Conservation (phyloP, 139 green algal species). For the Chlamydomonas sp. region DNA sequence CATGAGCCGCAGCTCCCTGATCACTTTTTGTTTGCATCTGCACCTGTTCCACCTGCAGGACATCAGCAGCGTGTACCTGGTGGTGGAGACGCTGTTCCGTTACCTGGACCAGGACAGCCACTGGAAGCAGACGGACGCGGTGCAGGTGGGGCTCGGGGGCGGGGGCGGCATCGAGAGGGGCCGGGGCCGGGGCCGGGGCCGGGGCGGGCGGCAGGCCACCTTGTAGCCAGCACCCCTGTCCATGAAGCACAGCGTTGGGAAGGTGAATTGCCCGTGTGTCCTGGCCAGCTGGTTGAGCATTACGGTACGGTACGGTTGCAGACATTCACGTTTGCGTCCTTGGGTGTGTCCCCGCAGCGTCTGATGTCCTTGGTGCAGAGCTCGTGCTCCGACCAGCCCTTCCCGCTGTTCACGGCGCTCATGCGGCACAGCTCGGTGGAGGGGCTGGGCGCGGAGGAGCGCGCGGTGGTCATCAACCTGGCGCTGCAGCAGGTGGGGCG, state of each 20-base stretch:
- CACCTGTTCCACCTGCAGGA: background rate
- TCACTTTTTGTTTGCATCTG: background rate
- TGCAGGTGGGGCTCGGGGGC: conserved; percentile 1
- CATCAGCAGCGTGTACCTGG: conserved; percentile 38
- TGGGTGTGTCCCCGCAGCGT: background rate
- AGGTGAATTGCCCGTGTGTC: too few species aligned
- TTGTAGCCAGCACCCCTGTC: too few species aligned
- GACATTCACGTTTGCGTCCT: background rate
- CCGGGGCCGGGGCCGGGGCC: too few species aligned
- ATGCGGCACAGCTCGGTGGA: conserved; percentile 39
- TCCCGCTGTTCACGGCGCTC: conserved; percentile 41
- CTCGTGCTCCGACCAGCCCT: conserved; percentile 35
- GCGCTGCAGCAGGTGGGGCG: conserved; percentile 36
- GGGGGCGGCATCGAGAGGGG: too few species aligned
- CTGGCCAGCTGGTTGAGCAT: too few species aligned
- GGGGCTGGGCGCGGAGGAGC: conserved; percentile 10
- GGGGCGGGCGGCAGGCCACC: too few species aligned
- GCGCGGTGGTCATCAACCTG: conserved; percentile 20
- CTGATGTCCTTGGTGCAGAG: conserved; percentile 40
- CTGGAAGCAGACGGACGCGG: conserved; percentile 25
- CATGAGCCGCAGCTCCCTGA: too few species aligned
- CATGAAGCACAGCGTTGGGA: too few species aligned
- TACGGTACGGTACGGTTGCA: background rate
- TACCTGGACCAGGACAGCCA: conserved; percentile 33
- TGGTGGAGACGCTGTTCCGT: conserved; percentile 46